phyloP scores from a whole-genome alignment of 805 yeast species.

The Wickerhamomyces chambardii region DNA sequence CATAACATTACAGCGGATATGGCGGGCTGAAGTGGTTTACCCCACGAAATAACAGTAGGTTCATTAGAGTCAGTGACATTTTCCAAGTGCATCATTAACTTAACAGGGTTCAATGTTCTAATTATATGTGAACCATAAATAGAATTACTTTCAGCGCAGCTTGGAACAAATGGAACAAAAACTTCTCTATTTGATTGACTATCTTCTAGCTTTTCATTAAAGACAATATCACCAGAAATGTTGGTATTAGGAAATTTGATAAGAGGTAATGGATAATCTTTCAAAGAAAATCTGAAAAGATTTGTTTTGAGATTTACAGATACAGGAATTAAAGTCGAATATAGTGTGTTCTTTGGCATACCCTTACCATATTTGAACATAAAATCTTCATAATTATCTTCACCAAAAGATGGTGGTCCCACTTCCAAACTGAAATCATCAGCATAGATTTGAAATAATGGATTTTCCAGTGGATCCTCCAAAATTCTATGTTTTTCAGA shows the following conservation, averaged over 20 bases:
- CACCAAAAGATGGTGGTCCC: conserved; percentile 21
- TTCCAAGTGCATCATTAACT: conserved; percentile 40
- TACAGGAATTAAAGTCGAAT: conserved; percentile 47
- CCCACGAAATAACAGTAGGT: conserved; percentile 53
- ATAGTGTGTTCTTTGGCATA: conserved; percentile 41
- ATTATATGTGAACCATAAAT: conserved; percentile 50
- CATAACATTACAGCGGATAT: conserved; percentile 51
- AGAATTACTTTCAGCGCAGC: conserved; percentile 17
- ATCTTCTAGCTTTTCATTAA: conserved; percentile 46
- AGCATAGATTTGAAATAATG: conserved; percentile 3
- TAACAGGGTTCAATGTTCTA: conserved; percentile 57
- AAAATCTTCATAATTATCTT: conserved; percentile 21
- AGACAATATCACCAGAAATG: conserved; percentile 39
- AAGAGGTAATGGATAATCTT: conserved; percentile 52
- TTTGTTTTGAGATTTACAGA: conserved; percentile 34
- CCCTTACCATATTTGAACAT: conserved; percentile 33
- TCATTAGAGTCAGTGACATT: conserved; percentile 33
- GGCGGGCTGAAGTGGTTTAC: conserved; percentile 54
- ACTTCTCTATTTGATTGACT: conserved; percentile 36
- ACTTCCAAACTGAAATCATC: conserved; percentile 15
- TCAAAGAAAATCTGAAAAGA: conserved; percentile 32
- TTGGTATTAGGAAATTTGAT: conserved; percentile 33
- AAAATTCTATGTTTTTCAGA: conserved; percentile 16
- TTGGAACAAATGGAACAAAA: conserved; percentile 51
- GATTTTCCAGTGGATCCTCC: conserved; percentile 17